A percentile compares a stretch with the other conserved stretches of the same genome.
Evolutionary conservation across 2,329 filamentous ascomycete species (phyloP).

Genomic region (Xylariomycetidae sp.): DNA sequence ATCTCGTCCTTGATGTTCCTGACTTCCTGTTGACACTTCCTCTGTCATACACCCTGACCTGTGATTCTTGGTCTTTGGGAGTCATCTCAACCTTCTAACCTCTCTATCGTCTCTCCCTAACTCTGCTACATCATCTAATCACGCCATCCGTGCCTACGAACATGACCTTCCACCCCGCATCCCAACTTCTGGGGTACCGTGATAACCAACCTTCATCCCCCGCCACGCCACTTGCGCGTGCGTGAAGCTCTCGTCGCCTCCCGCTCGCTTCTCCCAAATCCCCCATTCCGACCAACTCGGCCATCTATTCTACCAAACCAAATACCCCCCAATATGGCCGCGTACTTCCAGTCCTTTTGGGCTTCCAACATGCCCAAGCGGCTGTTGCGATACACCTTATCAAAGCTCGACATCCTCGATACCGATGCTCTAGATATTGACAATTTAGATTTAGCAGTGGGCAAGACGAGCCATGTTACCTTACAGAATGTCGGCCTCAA

Average conservation of each 20-base stretch:
- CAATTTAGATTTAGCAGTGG: conserved; percentile 77
- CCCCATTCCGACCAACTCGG: conserved; percentile 4
- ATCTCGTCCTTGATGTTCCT: too few species aligned
- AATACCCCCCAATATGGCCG: conserved; percentile 53
- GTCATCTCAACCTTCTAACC: conserved; percentile 1
- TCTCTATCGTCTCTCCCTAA: too few species aligned
- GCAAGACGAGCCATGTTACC: conserved; percentile 77
- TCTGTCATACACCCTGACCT: too few species aligned
- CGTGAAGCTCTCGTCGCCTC: conserved; percentile 8
- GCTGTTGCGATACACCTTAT: conserved; percentile 80
- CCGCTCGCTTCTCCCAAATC: conserved; percentile 1
- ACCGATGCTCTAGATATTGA: conserved; percentile 82
- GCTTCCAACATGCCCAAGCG: conserved; percentile 80
- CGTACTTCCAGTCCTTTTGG: conserved; percentile 62
- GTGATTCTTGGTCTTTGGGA: too few species aligned
- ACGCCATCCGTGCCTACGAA: conserved; percentile 19
- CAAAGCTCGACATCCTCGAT: conserved; percentile 80
- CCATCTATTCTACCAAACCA: too few species aligned
- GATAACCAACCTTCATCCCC: conserved; percentile 19
- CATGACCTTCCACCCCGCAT: conserved; percentile 29
- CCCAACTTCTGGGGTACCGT: conserved; percentile 24
- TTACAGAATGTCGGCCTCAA: conserved; percentile 81
- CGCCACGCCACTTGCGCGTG: conserved; percentile 21
- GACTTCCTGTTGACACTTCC: too few species aligned
- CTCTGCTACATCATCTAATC: too few species aligned